These are phyloP conservation scores for Saccharomyces hybrid DNA, from an alignment of 1,139 yeast species.

Conservation along the genomic window DNA sequence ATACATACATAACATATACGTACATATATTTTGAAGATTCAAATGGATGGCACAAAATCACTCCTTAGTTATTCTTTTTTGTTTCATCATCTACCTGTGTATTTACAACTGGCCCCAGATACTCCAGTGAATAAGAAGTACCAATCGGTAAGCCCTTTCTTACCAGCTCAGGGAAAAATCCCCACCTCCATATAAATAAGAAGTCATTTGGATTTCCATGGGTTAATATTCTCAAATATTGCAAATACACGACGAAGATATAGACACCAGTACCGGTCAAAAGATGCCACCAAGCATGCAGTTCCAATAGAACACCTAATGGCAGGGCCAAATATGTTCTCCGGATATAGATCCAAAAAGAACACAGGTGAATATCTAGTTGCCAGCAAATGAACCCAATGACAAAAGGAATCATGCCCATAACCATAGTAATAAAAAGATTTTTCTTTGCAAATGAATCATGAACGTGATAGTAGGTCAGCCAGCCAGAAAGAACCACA, in stretches of 20 bases:
- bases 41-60: neutral
- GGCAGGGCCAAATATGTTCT: conserved; percentile 73
- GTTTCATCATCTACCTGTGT: neutral
- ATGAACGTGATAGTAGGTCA: conserved; percentile 46
- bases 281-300: conserved; percentile 98
- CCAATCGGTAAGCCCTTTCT: conserved; percentile 17
- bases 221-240: conserved; percentile 59
- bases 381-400: conserved; percentile 72
- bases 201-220: conserved; percentile 47
- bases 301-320: conserved; percentile 77
- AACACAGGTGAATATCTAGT: conserved; percentile 74
- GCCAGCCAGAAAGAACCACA: conserved; percentile 44
- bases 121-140: conserved; percentile 24
- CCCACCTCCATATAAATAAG: conserved; percentile 45
- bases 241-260: conserved; percentile 50
- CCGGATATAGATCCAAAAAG: conserved; percentile 53
- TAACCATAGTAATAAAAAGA: conserved; percentile 46
- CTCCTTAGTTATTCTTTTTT: conserved; percentile 1
- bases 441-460: conserved; percentile 41
- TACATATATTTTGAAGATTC: neutral
- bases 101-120: conserved; percentile 21
- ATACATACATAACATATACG: neutral
- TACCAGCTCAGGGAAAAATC: conserved; percentile 41
- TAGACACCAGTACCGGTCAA: conserved; percentile 81
- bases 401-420: conserved; percentile 59